phyloP scores from a whole-genome alignment of 2,329 filamentous ascomycete species.

The Amphichorda felina region DNA sequence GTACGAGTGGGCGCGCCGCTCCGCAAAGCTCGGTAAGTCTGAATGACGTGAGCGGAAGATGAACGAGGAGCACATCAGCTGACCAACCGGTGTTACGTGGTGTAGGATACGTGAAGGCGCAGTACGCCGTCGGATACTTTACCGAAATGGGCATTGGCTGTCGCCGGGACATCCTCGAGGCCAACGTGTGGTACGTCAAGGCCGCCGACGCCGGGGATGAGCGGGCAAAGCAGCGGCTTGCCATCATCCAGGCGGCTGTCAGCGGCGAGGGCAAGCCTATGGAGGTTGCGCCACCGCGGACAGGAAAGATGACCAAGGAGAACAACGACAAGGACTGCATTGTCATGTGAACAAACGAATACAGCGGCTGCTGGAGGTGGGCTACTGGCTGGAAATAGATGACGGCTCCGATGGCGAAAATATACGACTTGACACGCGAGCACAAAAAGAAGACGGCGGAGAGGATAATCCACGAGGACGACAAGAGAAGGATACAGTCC shows the following conservation, averaged over 20 bases:
- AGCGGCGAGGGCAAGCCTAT: slow-evolving; percentile 41
- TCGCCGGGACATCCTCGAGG: slow-evolving; percentile 84
- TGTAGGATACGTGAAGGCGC: slow-evolving; percentile 58
- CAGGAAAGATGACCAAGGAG: slow-evolving; percentile 37
- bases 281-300: slow-evolving; percentile 41
- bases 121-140: slow-evolving; percentile 94
- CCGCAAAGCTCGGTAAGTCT: slow-evolving; percentile 70
- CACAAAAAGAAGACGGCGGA: background rate
- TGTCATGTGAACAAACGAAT: slow-evolving; percentile 32
- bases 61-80: background rate
- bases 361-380: background rate
- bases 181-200: slow-evolving; percentile 97
- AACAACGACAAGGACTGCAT: slow-evolving; percentile 45
- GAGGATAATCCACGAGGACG: background rate
- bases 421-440: background rate
- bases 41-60: background rate
- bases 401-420: background rate
- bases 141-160: slow-evolving; percentile 98
- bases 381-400: too few species aligned
- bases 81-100: background rate
- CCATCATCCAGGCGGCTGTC: slow-evolving; percentile 77
- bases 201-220: slow-evolving; percentile 88
- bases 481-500: background rate
- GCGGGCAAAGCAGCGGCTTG: slow-evolving; percentile 74
- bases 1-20: slow-evolving; percentile 86